Evolutionary conservation across 768 basidiomycete species (phyloP), one percentile per base, ranked within the genome.

Genomic region (Suillus variegatus): DNA sequence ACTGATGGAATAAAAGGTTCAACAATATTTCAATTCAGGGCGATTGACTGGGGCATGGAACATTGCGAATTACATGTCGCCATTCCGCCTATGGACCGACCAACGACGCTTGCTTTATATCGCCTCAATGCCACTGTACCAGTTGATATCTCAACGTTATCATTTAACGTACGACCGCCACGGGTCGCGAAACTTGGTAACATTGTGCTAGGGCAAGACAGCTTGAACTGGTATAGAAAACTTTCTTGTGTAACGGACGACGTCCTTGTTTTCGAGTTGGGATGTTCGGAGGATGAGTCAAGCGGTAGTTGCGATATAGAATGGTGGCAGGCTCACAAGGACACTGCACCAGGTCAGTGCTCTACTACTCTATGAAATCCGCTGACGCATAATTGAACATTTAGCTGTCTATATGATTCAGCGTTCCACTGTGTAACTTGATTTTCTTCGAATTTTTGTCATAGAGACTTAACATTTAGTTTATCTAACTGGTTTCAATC

Each of bases 41-140:
- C 52, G 28, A 54, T 54, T 10, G 52, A 54, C 52, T 54, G 52
- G 52, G 52, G 52, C 52, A 54, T 54, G 52, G 52, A 54, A 32
- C 20, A 8, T 20, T 54, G 52, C 1, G 52, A 54, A 32, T 32
- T 54, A 18, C 52, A 54, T 10, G 18, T 54, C 10, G 18, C 18
- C 28, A 18, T 54, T 18, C 52, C 52, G 28, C 52, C 52, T 28
- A 16, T 54, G 32, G 52, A 54, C 5, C 52, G 52, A 32, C 18
- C 52, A 32, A 54, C 52, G 6, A 54, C 52, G 32, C 52, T 54
- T 54, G 32, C 18, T 20, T 32, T 54, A 10, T 54, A 32, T 18
- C 52, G 52, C 32, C 52, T 54, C 10, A 54, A 54, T 16, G 18
- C 52, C 32, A 54, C 52, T 32, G 52, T 54, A 10, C 52, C 52